Evolutionary conservation across 345 rosid genomes (phyloP).

Genomic region (Orychophragmus violaceus): DNA sequence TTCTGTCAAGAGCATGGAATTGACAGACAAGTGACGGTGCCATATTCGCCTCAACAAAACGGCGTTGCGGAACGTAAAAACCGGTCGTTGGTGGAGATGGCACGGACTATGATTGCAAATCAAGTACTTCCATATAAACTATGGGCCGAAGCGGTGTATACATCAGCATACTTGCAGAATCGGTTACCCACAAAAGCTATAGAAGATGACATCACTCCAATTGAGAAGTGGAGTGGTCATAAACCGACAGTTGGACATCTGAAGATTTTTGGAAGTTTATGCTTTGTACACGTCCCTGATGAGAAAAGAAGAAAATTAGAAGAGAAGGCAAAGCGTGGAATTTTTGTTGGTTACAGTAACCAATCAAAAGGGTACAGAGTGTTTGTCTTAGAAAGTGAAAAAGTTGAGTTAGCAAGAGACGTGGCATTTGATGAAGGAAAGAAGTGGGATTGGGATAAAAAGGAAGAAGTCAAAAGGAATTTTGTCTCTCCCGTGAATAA

Average conservation of each 20-base stretch:
- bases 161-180: neutral
- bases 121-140: neutral
- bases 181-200: neutral
- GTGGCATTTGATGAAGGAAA: neutral
- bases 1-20: neutral
- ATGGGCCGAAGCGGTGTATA: neutral
- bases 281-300: too few relatives aligned
- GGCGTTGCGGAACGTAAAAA: neutral
- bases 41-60: neutral
- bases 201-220: neutral
- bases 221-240: neutral
- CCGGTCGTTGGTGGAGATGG: neutral
- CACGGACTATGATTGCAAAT: neutral
- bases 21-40: neutral
- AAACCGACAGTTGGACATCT: too few relatives aligned
- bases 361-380: neutral
- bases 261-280: too few relatives aligned
- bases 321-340: neutral
- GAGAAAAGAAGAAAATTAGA: too few relatives aligned
- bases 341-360: neutral
- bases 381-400: neutral
- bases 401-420: neutral
- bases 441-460: neutral
- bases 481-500: too few relatives aligned
- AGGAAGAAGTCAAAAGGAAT: neutral